Evolutionary conservation across 2,329 filamentous ascomycete genomes (phyloP).

Genomic region (Aureobasidium uvarum): DNA sequence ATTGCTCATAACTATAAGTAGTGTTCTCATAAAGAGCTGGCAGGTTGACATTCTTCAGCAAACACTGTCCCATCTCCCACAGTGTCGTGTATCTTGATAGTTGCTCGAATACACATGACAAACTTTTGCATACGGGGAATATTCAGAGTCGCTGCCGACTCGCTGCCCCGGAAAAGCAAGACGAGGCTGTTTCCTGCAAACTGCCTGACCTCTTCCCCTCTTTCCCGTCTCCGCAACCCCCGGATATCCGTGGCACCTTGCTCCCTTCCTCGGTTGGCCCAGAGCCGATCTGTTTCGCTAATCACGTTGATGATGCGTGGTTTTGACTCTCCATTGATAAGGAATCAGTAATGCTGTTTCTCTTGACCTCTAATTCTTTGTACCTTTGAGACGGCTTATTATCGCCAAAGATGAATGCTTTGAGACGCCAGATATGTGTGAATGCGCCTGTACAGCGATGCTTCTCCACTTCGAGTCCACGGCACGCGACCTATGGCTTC

Average conservation of each 20-base stretch:
- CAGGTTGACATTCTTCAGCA: background rate
- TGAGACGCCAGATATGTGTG: conserved; percentile 26
- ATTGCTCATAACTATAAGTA: no score
- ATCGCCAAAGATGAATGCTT: conserved; percentile 13
- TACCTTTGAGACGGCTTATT: background rate
- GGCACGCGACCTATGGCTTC: conserved; percentile 51
- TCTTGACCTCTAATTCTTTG: background rate
- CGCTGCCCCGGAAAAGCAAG: background rate
- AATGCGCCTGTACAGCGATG: conserved; percentile 38
- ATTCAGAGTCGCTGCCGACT: background rate
- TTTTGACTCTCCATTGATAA: background rate
- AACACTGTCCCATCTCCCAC: background rate
- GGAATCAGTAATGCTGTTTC: background rate
- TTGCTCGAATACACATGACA: background rate
- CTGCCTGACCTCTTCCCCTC: background rate
- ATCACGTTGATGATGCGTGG: background rate
- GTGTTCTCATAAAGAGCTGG: background rate
- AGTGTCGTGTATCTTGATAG: background rate
- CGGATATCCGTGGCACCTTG: conserved; percentile 22
- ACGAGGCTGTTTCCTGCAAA: background rate
- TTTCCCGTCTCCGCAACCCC: conserved; percentile 16
- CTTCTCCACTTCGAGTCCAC: conserved; percentile 46
- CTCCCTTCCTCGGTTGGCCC: conserved; percentile 12
- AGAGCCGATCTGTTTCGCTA: conserved; percentile 6
- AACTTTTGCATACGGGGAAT: background rate